Base-by-base conservation (phyloP, 2,329 filamentous ascomycete genomes). In the Talaromyces rugulosus region DNA sequence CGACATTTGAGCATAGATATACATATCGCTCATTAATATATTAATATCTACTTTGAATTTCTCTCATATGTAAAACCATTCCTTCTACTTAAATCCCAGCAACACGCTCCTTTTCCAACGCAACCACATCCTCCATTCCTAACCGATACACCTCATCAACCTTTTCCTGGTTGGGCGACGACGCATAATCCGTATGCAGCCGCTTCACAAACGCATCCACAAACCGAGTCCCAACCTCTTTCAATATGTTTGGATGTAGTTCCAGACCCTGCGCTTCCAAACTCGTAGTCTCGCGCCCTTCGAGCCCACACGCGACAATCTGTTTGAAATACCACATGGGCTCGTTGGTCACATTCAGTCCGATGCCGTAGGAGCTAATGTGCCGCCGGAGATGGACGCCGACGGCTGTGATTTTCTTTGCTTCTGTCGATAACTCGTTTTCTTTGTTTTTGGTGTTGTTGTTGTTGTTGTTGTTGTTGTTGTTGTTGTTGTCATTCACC, bases 341-440 rank as follows among this genome's bases (percentile, higher is more conserved):
- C 65, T 80, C 74, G 53, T 78, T 69, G 1, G 76, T 78, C 5
- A 80, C 74, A 68, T 80, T 80, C 59, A 97, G 73, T 2, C 91
- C 93, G 36, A 96, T 82, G 6, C 95, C 95, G 74, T 96, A 89
- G 64, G 89, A 91, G 28, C 88, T 92, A 42, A 98, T 84, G 75
- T 96, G 88, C 53, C 94, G 82, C 14, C 92, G 82, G 65, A 97
- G 83, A 78, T 98, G 93, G n/a, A 99, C 91, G 0, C 95, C 95
- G 50, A 98, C 80, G 0, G 93, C 92, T 0, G 92, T 91, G 67
- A 99, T 92, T 80, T 98, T 99, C 57, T 64, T 74, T 67, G 66
- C 68, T 62, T 64, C 40, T 11, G 12, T 58, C 40, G 54, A 33
- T 8, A 33, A 34, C 2, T 14, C 23, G 4, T 27, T 34, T 14